Evolutionary conservation across 2,329 filamentous ascomycete genomes (phyloP).

Genomic region (Alternaria sp.): DNA sequence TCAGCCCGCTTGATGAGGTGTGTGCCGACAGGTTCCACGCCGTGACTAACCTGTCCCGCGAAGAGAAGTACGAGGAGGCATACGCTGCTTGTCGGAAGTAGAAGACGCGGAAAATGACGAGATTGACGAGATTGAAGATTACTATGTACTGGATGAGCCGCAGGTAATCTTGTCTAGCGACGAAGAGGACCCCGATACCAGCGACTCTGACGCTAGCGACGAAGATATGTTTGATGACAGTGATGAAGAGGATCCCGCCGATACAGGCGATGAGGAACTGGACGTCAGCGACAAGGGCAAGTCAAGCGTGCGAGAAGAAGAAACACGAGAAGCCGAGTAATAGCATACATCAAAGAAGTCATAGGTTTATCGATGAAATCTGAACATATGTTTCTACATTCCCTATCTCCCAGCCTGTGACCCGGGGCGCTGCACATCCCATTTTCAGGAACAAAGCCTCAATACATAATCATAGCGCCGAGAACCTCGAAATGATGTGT

Average conservation of each 20-base stretch:
- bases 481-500: constrained; percentile 34
- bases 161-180: background rate
- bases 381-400: background rate
- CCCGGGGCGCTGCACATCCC: constrained; percentile 21
- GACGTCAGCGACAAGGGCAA: background rate
- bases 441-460: constrained; percentile 32
- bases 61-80: background rate
- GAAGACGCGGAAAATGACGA: background rate
- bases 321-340: background rate
- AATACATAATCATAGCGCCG: constrained; percentile 39
- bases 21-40: too few species aligned
- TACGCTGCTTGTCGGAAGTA: background rate
- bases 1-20: too few species aligned
- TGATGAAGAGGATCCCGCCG: background rate
- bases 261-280: background rate
- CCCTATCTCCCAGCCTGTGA: background rate
- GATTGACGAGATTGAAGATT: background rate
- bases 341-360: background rate
- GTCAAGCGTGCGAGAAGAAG: background rate
- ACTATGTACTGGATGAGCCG: background rate
- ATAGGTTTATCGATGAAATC: background rate
- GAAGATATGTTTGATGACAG: background rate
- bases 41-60: too few species aligned
- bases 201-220: background rate
- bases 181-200: background rate